Base-by-base conservation (phyloP, 495 filamentous ascomycete species). In the Aspergillus heteromorphus region DNA sequence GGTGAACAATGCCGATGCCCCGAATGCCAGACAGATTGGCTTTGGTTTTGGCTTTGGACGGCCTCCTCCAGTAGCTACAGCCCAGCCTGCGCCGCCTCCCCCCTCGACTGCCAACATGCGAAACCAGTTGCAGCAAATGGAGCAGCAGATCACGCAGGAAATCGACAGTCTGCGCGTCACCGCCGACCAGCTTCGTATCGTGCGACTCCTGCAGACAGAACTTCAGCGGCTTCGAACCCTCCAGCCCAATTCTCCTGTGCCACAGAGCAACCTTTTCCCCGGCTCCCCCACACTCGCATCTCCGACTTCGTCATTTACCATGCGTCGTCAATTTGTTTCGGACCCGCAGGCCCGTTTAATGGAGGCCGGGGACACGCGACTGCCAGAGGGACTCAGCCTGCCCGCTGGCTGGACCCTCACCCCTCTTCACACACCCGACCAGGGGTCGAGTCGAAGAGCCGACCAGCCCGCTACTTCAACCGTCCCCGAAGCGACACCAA, bases 351-450 rank as follows among this genome's bases (percentile, higher is more conserved):
- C 66, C 10, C 59, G 68, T 34, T 68, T 82, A 7, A 76, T 91
- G 51, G 74, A 78, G 19, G 69, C 86, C 13, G 87, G 85, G 17
- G 85, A 88, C 62, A 64, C 81, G 19, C 82, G 87, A 40, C 72
- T 92, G 17, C 89, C 89, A 2, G 80, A 84, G 36, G 88, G 89
- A 8, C 73, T 92, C 13, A 79, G 70, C 11, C 80, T 95, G 25
- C 89, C 89, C 2, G 74, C 79, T 38, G 89, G 89, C 6, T 95
- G 89, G 89, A 84, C 82, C 19, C 65, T 95, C 23, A 70, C 87
- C 29, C 87, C 87, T 49, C 74, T 91, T 10, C 79, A 86, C 36
- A 74, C 85, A 14, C 51, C 82, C 16, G 74, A 55, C 10, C 56
- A 45, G 13, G 49, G 58, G 6, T 18, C 48, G 4, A 60, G 34